Conservation (phyloP, 208 protist species). For the Phytomonas sp. region DNA sequence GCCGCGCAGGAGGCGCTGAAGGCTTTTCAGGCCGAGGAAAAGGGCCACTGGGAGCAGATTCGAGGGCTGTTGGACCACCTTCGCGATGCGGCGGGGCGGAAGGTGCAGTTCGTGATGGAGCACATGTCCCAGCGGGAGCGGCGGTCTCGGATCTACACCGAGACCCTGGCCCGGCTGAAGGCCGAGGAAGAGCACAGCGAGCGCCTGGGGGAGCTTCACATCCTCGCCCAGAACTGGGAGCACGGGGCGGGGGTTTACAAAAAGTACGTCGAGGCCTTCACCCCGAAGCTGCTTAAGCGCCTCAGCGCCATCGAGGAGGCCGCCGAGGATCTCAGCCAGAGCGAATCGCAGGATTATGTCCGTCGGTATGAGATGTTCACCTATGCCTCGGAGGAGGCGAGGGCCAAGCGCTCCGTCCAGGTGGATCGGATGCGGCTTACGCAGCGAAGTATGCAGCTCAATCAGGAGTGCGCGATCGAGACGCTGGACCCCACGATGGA, state of each 20-base stretch:
- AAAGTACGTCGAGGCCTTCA: slow-evolving; percentile 83
- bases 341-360: slow-evolving; percentile 69
- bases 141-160: slow-evolving; percentile 29
- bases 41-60: slow-evolving; percentile 39
- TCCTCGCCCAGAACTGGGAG: slow-evolving; percentile 36
- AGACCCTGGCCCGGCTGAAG: slow-evolving; percentile 32
- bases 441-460: slow-evolving; percentile 35
- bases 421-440: slow-evolving; percentile 51
- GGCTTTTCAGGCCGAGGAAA: slow-evolving; percentile 35
- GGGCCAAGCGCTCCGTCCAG: slow-evolving; percentile 59
- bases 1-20: slow-evolving; percentile 18
- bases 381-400: slow-evolving; percentile 67
- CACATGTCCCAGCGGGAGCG: slow-evolving; percentile 55
- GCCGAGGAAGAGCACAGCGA: slow-evolving; percentile 35
- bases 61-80: slow-evolving; percentile 29
- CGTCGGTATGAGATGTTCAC: slow-evolving; percentile 66
- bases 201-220: slow-evolving; percentile 43
- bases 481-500: slow-evolving; percentile 56
- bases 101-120: slow-evolving; percentile 34
- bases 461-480: slow-evolving; percentile 33
- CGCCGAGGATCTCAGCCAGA: slow-evolving; percentile 49
- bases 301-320: slow-evolving; percentile 77
- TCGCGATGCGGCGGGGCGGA: slow-evolving; percentile 26
- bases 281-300: slow-evolving; percentile 86
- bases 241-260: slow-evolving; percentile 46